Percentiles rank a stretch among this genome's conserved stretches.
Conservation (phyloP, 2,329 filamentous ascomycete genomes). For the Hymenoscyphus fructigenus region DNA sequence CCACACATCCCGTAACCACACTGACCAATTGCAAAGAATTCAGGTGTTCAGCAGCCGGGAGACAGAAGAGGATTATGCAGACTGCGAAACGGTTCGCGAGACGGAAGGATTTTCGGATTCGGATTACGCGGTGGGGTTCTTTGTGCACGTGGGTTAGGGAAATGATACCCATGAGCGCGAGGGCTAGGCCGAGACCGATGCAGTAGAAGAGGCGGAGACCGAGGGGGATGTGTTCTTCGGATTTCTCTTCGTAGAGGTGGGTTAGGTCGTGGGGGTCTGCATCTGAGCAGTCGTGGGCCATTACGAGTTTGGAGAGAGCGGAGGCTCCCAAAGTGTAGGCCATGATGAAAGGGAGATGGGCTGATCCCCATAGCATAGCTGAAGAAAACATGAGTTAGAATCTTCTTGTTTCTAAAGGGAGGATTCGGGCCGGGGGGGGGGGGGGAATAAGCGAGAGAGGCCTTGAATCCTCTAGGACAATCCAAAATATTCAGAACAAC, state of each 20-base stretch:
- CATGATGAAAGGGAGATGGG: slow-evolving; percentile 64
- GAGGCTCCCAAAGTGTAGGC: slow-evolving; percentile 59
- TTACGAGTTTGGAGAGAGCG: slow-evolving; percentile 57
- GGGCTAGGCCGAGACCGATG: slow-evolving; percentile 55
- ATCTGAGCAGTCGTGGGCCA: slow-evolving; percentile 53
- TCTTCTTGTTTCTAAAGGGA: not conserved
- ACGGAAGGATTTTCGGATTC: slow-evolving; percentile 48
- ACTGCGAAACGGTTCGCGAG: slow-evolving; percentile 50
- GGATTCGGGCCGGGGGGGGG: not conserved
- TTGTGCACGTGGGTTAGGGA: slow-evolving; percentile 51
- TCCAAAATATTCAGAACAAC: no score
- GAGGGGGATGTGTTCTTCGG: slow-evolving; percentile 48
- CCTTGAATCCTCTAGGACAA: no score
- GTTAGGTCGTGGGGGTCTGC: slow-evolving; percentile 50
- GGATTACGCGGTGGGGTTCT: slow-evolving; percentile 44
- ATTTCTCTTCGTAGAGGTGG: slow-evolving; percentile 49
- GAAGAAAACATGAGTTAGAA: not conserved
- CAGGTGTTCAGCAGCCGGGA: slow-evolving; percentile 50
- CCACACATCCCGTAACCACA: slow-evolving; percentile 45
- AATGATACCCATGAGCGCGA: slow-evolving; percentile 49
- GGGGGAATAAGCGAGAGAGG: not conserved
- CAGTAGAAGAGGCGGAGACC: slow-evolving; percentile 65
- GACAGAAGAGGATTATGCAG: slow-evolving; percentile 52
- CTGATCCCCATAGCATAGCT: slow-evolving; percentile 54
- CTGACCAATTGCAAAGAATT: slow-evolving; percentile 48